Base-by-base conservation (phyloP, 176 grass and related monocot species). In the Ensete ventricosum region DNA sequence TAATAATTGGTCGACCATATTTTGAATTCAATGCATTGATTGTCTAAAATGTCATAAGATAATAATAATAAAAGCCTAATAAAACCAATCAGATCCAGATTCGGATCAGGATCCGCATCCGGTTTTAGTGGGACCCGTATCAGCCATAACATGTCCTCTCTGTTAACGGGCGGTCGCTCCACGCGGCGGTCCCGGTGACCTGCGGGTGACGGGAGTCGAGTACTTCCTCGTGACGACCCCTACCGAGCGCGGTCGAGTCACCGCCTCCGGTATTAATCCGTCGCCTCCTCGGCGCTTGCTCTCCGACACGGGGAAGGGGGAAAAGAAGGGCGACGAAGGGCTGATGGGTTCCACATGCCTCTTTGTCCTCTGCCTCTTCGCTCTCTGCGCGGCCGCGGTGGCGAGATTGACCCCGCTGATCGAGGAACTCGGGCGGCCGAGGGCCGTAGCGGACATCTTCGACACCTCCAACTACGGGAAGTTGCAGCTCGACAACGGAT, bases 391-490 rank as follows among this genome's bases (percentile, higher is more conserved):
- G 24, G 51, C 64, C 11, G 52, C 52, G 14, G 64, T 64, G 23
- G 76, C 52, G 14, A 69, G 64, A 55, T 54, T 69, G 1, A 14
- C 52, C 49, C 52, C 76, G 2, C 9, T 69, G 25, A 67, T 78
- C 16, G 76, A 78, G 64, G 76, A 78, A 12, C 24, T 79, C 14
- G 63, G 73, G 78, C 29, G 53, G 53, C 71, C 77, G 27, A 62
- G 60, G 11, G 63, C 48, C 12, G 11, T 50, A 19, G 58, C 29
- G 21, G 83, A 85, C 25, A 60, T 84, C 62, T 97, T 90, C 84
- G 94, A 93, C 83, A 93, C 84, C 71, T 93, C 90, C 84, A 85
- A 97, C 85, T 97, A 97, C 83, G 90, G 94, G 71, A 87, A 69
- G 75, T 83, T 97, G 67, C 94, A 93, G 88, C 85, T 97, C 82